phyloP scores from a whole-genome alignment of 192 early-diverging fungal genomes.

The Coemansia sp. region DNA sequence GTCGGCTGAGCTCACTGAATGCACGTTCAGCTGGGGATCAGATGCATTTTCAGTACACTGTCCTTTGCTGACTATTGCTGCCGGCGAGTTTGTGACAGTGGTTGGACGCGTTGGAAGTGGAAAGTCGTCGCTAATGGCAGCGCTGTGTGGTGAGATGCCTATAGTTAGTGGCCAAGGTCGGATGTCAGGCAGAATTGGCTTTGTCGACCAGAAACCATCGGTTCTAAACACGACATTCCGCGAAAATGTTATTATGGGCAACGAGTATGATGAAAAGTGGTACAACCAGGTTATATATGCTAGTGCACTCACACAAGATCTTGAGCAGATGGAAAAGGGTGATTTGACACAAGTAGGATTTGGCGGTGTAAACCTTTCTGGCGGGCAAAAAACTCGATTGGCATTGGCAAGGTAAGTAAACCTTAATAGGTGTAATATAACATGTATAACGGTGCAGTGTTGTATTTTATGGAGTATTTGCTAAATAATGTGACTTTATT shows the following conservation, averaged over 20 bases:
- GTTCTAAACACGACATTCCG: conserved; percentile 47
- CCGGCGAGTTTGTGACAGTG: conserved; percentile 71
- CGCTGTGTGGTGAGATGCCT: conserved; percentile 85
- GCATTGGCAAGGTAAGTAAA: conserved; percentile 54
- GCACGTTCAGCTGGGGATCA: not conserved
- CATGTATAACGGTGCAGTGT: not conserved
- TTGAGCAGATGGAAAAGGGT: conserved; percentile 6
- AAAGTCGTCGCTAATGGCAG: conserved; percentile 63
- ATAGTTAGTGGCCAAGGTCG: conserved; percentile 58
- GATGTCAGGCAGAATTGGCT: conserved; percentile 59
- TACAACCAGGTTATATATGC: conserved; percentile 8
- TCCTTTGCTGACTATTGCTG: conserved; percentile 59
- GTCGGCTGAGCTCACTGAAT: no score
- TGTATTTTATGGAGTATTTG: not conserved
- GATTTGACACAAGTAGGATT: conserved; percentile 61
- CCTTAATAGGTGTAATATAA: no score
- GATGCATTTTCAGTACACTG: conserved; percentile 59
- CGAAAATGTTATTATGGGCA: conserved; percentile 53
- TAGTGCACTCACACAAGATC: conserved; percentile 32
- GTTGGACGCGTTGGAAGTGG: conserved; percentile 81
- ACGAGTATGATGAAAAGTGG: conserved; percentile 30
- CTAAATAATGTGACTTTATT: conserved; percentile 18
- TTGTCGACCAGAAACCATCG: conserved; percentile 45
- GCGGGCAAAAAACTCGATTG: conserved; percentile 66
- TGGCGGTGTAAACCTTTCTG: conserved; percentile 59